Conservation (phyloP, 805 yeast genomes). For the Pachysolen tannophilus region DNA sequence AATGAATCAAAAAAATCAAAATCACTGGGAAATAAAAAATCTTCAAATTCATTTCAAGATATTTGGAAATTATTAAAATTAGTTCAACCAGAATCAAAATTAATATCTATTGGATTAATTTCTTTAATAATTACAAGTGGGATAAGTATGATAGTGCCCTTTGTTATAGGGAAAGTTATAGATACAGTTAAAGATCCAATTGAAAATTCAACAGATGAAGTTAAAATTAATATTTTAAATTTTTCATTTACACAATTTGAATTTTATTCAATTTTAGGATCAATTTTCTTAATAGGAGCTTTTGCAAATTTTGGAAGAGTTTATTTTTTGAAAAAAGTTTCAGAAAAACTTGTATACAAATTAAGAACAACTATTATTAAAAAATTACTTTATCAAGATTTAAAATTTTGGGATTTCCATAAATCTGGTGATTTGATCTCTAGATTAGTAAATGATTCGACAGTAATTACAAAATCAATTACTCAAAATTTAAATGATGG, state of each 20-base stretch:
- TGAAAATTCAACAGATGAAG: slow-evolving; percentile 14
- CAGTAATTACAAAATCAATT: slow-evolving; percentile 76
- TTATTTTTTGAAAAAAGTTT: slow-evolving; percentile 66
- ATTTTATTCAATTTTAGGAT: slow-evolving; percentile 56
- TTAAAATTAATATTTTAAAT: slow-evolving; percentile 16
- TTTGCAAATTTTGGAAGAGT: slow-evolving; percentile 75
- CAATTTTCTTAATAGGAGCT: slow-evolving; percentile 66
- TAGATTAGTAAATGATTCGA: slow-evolving; percentile 80
- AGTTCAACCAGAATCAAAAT: slow-evolving; percentile 48
- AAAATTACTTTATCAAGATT: slow-evolving; percentile 76
- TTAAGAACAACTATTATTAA: slow-evolving; percentile 70
- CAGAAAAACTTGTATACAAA: slow-evolving; percentile 83
- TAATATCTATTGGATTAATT: slow-evolving; percentile 52
- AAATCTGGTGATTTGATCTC: slow-evolving; percentile 90
- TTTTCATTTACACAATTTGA: slow-evolving; percentile 56
- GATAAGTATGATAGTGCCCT: slow-evolving; percentile 74
- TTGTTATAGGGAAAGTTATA: slow-evolving; percentile 76
- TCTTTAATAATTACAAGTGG: slow-evolving; percentile 66
- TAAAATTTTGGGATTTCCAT: slow-evolving; percentile 82
- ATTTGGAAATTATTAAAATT: slow-evolving; percentile 41
- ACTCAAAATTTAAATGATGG: slow-evolving; percentile 92
- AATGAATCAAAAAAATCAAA: slow-evolving; percentile 4
- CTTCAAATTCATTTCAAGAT: slow-evolving; percentile 22
- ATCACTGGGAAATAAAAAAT: slow-evolving; percentile 8
- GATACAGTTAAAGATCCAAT: slow-evolving; percentile 58